phyloP scores from a whole-genome alignment of 176 grass and related monocot species.

The Ensete glaucum region DNA sequence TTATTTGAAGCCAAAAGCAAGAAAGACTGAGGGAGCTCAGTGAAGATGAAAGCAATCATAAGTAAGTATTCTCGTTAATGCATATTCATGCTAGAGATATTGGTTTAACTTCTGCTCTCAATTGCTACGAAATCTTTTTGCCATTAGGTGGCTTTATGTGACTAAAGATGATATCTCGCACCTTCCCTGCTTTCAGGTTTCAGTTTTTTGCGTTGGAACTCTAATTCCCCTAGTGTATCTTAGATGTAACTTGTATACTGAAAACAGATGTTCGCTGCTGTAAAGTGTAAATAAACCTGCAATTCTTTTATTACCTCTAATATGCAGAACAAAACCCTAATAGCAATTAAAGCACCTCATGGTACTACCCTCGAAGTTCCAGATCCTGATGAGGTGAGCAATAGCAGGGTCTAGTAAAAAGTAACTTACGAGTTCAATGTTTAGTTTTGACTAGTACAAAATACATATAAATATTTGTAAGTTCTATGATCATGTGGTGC shows the following conservation, averaged over 20 bases:
- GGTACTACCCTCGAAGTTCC: conserved; percentile 87
- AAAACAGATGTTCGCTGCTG: background rate
- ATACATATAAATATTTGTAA: background rate
- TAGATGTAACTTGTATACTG: background rate
- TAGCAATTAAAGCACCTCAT: conserved; percentile 92
- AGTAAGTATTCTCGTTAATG: conserved; percentile 28
- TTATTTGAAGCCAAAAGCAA: conserved; percentile 54
- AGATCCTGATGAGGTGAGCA: conserved; percentile 65
- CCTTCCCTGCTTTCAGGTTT: conserved; percentile 85
- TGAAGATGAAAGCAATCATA: conserved; percentile 69
- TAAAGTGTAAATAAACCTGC: background rate
- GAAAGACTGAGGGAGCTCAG: conserved; percentile 60
- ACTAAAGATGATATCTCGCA: conserved; percentile 93
- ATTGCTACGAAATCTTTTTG: background rate
- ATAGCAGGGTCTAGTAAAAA: background rate
- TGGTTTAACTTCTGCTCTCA: background rate
- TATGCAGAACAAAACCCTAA: conserved; percentile 70
- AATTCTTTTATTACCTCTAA: background rate
- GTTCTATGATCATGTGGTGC: conserved; percentile 31
- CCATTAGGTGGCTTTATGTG: conserved; percentile 75
- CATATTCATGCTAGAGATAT: background rate
- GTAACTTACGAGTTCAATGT: background rate
- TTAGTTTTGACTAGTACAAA: background rate
- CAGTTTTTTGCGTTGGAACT: conserved; percentile 19
- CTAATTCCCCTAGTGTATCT: conserved; percentile 21